Base-by-base conservation (phyloP, 805 yeast genomes). In the Starmerella stellata region DNA sequence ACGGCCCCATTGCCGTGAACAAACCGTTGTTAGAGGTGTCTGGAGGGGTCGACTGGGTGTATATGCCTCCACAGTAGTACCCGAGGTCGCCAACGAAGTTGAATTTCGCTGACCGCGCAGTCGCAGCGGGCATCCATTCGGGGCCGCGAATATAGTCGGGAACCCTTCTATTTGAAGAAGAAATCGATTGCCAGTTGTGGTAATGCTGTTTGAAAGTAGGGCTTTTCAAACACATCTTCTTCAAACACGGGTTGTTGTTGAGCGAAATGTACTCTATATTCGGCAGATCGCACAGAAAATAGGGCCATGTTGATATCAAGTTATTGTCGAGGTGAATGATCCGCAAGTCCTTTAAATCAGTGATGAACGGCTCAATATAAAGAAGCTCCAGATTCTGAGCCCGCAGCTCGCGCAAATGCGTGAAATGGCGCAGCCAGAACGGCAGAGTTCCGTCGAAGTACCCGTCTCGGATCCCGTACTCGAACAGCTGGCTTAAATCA, bases 241-340 rank as follows among this genome's bases (percentile, higher is more conserved):
- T 44, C n/a, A 45, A 25, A 17, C 48, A 45, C 18, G 48, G 48
- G 23, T 45, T 45, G 2, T 44, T 44, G 16, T 41, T 38, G 13
- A 45, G 35, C 3, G 29, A 21, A 2, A 43, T 34, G n/a, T 23
- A n/a, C 16, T 38, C 21, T 3, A 45, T 27, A 7, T 13, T 18
- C 1, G 39, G 36, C 5, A 37, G 28, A 5, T 38, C 16, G 4
- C 27, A 4, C n/a, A 45, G 38, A 18, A 45, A 45, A 24, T 40
- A 31, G 2, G 48, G 48, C 48, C 48, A 45, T 3, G 48, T 45
- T 11, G 43, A 30, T 14, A 45, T 40, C 8, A 24, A 32, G 31
- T 45, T 45, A 4, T 45, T 42, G 15, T 41, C 47, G 4, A 45
- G 37, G 27, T 43, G 15, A 2, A 45, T 28, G 7, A 7, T 29